Base-by-base conservation (phyloP, 805 yeast genomes). In the Nakazawaea molendinolei region DNA sequence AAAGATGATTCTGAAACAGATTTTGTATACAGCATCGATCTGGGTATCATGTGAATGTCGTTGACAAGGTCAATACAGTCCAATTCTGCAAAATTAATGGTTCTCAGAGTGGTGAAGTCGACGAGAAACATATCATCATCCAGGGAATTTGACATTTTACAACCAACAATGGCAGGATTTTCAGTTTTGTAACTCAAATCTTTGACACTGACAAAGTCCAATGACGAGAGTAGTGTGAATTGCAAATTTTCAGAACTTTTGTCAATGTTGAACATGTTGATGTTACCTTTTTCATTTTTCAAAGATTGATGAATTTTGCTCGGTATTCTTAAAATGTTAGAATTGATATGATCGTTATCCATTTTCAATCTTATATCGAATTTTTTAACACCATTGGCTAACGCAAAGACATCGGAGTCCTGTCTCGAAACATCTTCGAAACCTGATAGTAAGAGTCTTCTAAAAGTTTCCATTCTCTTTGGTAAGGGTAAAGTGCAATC, bases 391-490 rank as follows among this genome's bases (percentile, higher is more conserved):
- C 31, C 31, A 8, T 15, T 16, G 22, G 16, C 13, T 9, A 34
- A 5, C 13, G 28, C 28, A 5, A 20, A 16, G 26, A 18, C 26
- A 13, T 20, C 31, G 19, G 14, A 30, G 15, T 36, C 39, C 17
- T 30, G 31, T 21, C 18, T 42, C 3, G 60, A 45, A 31, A 56
- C 52, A 3, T 58, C 56, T 44, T 79, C 86, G 49, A 78, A 72
- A 0, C 86, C 86, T 2, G 84, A 61, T 5, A 73, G 50, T 9
- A 72, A 51, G 9, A 21, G 10, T 20, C 51, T 51, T 36, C 72
- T 63, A 46, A 86, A 74, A 0, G 73, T 53, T 1, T 52, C 38
- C 83, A 89, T 78, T 51, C 96, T 65, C 23, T 66, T 58, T 0
- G 50, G 48, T 18, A 84, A 57, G 0, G 75, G 53, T 34, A 63